Evolutionary conservation across 2,329 filamentous ascomycete species (phyloP), one percentile per base, ranked within the genome.

Genomic region (Leptodontidium sp.): DNA sequence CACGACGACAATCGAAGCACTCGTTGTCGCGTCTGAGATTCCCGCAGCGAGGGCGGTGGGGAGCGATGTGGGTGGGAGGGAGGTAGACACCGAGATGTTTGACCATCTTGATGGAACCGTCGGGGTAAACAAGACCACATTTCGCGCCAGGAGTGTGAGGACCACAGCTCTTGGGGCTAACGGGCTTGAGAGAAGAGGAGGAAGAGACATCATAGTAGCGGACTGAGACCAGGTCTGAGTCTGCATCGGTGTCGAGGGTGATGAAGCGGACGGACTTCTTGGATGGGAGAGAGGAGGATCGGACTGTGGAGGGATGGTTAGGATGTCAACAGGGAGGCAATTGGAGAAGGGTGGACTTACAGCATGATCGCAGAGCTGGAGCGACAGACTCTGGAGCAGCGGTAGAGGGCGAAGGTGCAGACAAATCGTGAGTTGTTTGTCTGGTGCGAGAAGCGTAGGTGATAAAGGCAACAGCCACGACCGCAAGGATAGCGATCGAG

Each of bases 81-180:
- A 21, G 15, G 53, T 21, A 38, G 17, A 15, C 35, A n/a, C 32
- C 53, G n/a, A 58, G 53, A 58, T 40, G 53, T 58, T 58, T 58
- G 53, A 58, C n/a, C 53, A 58, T 58, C 53, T 58, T 58, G 53
- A 40, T 58, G 15, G 53, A 38, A 29, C 32, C 53, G n/a, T 38
- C n/a, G 8, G 53, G 32, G 53, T 38, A 58, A 5, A 38, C 29
- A 15, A 58, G 53, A 11, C n/a, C 32, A n/a, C 32, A 58, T 29
- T 58, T 58, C 21, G 53, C 15, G 17, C 53, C 53, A 29, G 53
- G 53, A 17, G 17, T 58, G 53, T 40, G 53, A 58, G 53, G 53
- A 24, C 29, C 15, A 14, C 9, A n/a, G 53, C 32, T 24, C 12
- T 38, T 15, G 32, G 6, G 11, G 53, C 17, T 7, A 14, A 35